phyloP scores from a whole-genome alignment of 1,284 basidiomycete genomes.

The Heliocybe sulcata region DNA sequence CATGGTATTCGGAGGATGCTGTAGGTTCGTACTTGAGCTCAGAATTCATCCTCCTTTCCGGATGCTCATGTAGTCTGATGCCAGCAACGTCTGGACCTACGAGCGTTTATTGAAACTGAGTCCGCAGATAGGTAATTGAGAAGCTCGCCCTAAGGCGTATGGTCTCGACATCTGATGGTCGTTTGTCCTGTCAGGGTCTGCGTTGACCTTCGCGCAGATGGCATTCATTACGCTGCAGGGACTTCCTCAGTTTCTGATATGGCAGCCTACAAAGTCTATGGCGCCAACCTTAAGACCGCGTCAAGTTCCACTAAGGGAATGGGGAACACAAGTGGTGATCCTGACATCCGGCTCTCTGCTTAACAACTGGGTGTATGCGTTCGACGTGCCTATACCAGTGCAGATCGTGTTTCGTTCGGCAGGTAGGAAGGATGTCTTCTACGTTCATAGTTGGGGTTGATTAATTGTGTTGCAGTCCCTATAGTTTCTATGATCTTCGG shows the following conservation, averaged over 20 bases:
- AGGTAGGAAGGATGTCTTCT: constrained; percentile 46
- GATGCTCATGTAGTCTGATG: neutral
- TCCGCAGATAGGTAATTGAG: constrained; percentile 53
- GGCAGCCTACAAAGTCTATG: constrained; percentile 18
- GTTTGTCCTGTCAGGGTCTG: constrained; percentile 47
- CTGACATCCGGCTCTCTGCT: constrained; percentile 66
- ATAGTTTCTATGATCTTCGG: constrained; percentile 67
- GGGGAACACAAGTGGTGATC: constrained; percentile 74
- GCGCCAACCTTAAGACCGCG: constrained; percentile 54
- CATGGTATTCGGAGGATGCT: constrained; percentile 69
- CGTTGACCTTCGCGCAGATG: constrained; percentile 82
- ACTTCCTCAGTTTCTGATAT: constrained; percentile 48
- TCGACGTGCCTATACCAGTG: constrained; percentile 72
- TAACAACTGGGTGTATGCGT: constrained; percentile 85
- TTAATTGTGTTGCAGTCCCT: constrained; percentile 34
- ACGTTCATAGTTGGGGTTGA: constrained; percentile 8
- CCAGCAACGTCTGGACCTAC: constrained; percentile 64
- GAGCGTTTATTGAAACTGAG: constrained; percentile 67
- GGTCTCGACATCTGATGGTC: neutral
- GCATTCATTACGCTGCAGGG: constrained; percentile 63
- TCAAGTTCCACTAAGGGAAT: constrained; percentile 65
- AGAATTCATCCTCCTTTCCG: neutral
- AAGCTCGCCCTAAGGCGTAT: too few species aligned
- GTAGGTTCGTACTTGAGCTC: constrained; percentile 45
- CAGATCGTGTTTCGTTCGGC: constrained; percentile 89